phyloP scores from a whole-genome alignment of 768 basidiomycete species.

The Erythrobasidium yunnanense region DNA sequence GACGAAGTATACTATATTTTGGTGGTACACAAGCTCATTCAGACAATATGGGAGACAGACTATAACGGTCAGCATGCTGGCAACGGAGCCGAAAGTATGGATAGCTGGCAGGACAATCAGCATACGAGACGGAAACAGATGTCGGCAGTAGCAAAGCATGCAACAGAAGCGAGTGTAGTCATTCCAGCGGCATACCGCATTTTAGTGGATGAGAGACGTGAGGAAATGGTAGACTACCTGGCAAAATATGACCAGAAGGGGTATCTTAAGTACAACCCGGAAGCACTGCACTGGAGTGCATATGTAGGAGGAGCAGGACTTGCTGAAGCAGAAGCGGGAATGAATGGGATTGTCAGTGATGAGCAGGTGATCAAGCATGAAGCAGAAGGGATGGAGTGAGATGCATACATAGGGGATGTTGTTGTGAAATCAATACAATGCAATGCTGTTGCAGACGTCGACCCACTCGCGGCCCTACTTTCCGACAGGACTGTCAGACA shows the following conservation, averaged over 20 bases:
- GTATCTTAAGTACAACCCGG: slow-evolving; percentile 59
- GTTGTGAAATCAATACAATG: too few species aligned
- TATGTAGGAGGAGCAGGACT: slow-evolving; percentile 8
- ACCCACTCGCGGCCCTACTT: too few species aligned
- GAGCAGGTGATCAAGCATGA: too few species aligned
- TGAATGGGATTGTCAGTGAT: background rate
- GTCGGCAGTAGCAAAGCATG: slow-evolving; percentile 2
- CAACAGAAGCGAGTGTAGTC: slow-evolving; percentile 48
- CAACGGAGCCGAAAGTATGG: background rate
- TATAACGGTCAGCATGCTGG: too few species aligned
- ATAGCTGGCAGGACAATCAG: slow-evolving; percentile 6
- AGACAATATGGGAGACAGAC: slow-evolving; percentile 31
- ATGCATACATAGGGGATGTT: too few species aligned
- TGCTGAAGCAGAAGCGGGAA: background rate
- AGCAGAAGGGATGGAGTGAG: too few species aligned
- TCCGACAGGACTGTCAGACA: too few species aligned
- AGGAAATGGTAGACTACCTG: slow-evolving; percentile 56
- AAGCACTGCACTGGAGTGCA: slow-evolving; percentile 76
- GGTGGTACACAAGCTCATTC: slow-evolving; percentile 63
- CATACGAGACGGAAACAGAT: background rate
- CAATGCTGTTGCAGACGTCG: too few species aligned
- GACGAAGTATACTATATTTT: slow-evolving; percentile 77
- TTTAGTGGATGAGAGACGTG: slow-evolving; percentile 51
- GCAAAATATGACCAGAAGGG: slow-evolving; percentile 64
- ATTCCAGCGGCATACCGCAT: slow-evolving; percentile 65